Conservation (phyloP, 106 monocot species). For the Dendrobium officinale region DNA sequence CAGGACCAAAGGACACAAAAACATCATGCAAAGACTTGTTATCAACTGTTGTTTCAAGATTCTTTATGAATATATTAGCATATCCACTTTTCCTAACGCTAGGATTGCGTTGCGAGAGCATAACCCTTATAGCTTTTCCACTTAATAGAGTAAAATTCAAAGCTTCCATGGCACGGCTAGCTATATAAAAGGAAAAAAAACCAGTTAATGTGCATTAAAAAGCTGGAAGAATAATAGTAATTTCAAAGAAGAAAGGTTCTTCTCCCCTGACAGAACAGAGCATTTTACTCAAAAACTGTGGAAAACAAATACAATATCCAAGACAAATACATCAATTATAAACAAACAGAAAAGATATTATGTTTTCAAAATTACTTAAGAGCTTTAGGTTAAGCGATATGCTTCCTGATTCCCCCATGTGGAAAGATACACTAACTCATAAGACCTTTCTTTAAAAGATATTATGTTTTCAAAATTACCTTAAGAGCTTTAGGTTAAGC, state of each 20-base stretch:
- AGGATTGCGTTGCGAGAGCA: slow-evolving; percentile 38
- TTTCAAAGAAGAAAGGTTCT: not conserved
- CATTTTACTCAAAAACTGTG: not conserved
- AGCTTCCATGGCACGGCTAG: slow-evolving; percentile 19
- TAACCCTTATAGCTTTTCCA: slow-evolving; percentile 38
- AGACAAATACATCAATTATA: not conserved
- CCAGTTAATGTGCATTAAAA: not conserved
- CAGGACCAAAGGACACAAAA: slow-evolving; percentile 28
- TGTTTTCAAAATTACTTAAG: too few relatives aligned
- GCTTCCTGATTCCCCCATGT: too few relatives aligned
- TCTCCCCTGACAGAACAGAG: not conserved
- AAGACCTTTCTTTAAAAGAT: too few relatives aligned
- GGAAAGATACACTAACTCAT: too few relatives aligned
- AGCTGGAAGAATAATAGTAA: not conserved
- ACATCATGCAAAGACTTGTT: slow-evolving; percentile 24
- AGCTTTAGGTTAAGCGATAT: too few relatives aligned
- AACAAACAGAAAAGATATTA: not conserved
- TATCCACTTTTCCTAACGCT: slow-evolving; percentile 29
- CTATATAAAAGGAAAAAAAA: slow-evolving; percentile 4
- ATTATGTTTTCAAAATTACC: too few relatives aligned
- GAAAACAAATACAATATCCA: not conserved
- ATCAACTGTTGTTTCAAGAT: slow-evolving; percentile 27
- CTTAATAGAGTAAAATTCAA: slow-evolving; percentile 33
- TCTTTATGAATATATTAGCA: slow-evolving; percentile 45
- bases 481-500: too few relatives aligned